Conservation (phyloP, 768 basidiomycete species). For the Trichaptum fuscoviolaceum region DNA sequence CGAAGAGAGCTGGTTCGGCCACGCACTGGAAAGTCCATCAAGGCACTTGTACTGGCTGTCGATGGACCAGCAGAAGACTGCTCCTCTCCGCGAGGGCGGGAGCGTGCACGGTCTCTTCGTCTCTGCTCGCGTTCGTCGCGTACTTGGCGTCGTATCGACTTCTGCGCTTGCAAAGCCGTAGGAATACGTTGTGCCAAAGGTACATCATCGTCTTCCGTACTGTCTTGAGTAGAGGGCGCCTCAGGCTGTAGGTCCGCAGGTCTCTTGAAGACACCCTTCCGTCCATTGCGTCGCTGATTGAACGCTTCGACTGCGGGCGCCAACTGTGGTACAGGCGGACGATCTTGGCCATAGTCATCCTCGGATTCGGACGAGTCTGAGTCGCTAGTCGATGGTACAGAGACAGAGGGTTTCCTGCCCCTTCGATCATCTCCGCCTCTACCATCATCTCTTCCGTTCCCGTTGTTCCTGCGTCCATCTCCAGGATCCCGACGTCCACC, state of each 20-base stretch:
- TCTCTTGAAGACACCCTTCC: not conserved
- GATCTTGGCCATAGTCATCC: slow-evolving; percentile 30
- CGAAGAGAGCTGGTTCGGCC: slow-evolving; percentile 22
- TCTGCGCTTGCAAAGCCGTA: slow-evolving; percentile 76
- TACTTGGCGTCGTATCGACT: slow-evolving; percentile 68
- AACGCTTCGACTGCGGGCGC: not conserved
- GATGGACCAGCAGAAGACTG: slow-evolving; percentile 4
- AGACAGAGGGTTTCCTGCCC: slow-evolving; percentile 21
- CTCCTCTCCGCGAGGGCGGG: not conserved
- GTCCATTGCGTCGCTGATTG: not conserved
- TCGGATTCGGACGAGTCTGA: slow-evolving; percentile 33
- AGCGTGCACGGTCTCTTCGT: slow-evolving; percentile 39
- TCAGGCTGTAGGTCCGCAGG: not conserved
- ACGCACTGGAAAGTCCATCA: not conserved
- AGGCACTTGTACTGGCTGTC: not conserved
- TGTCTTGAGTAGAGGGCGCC: slow-evolving; percentile 17
- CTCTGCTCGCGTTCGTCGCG: slow-evolving; percentile 61
- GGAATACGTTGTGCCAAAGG: slow-evolving; percentile 83
- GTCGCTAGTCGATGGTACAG: slow-evolving; percentile 10
- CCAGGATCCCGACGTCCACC: slow-evolving; percentile 8
- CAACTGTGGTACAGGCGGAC: not conserved
- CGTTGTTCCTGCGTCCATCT: not conserved
- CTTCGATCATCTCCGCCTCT: slow-evolving; percentile 35
- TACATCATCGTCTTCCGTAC: slow-evolving; percentile 56
- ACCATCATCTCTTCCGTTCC: slow-evolving; percentile 28